Evolutionary conservation across 192 early-diverging fungal species (phyloP).

Genomic region (Linnemannia hyalina): DNA sequence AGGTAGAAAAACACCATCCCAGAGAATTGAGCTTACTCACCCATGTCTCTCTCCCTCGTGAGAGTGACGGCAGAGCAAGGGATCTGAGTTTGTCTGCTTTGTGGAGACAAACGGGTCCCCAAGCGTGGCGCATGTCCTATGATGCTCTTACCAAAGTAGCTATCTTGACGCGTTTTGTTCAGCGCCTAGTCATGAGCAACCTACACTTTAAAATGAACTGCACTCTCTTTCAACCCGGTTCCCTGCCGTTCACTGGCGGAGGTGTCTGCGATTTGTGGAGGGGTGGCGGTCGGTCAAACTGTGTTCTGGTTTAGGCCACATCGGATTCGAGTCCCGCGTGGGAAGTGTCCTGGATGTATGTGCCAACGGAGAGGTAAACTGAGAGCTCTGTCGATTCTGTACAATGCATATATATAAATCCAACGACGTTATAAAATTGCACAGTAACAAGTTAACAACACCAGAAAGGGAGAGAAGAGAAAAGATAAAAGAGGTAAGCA

Average conservation of each 20-base stretch:
- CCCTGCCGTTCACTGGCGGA: not conserved
- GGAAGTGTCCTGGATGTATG: not conserved
- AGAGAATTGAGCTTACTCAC: not conserved
- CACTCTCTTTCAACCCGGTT: not conserved
- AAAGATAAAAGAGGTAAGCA: too few species aligned
- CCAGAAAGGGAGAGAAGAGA: too few species aligned
- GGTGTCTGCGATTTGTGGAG: not conserved
- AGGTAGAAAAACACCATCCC: not conserved
- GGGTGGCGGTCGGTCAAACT: not conserved
- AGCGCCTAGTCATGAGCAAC: not conserved
- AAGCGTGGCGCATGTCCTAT: not conserved
- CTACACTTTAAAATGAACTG: not conserved
- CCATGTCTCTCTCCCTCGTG: not conserved
- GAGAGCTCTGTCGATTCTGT: too few species aligned
- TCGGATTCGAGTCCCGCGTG: not conserved
- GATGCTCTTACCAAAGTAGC: not conserved
- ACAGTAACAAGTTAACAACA: too few species aligned
- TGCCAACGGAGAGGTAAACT: not conserved
- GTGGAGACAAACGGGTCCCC: not conserved
- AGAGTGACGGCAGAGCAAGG: not conserved
- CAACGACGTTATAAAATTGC: too few species aligned
- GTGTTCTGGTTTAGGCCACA: not conserved
- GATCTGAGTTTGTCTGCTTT: not conserved
- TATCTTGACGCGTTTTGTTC: not conserved
- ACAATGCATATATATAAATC: too few species aligned